A percentile compares a stretch with the other conserved stretches of the same genome.
Conservation (phyloP, 1,284 basidiomycete species). For the Irpex lacteus region DNA sequence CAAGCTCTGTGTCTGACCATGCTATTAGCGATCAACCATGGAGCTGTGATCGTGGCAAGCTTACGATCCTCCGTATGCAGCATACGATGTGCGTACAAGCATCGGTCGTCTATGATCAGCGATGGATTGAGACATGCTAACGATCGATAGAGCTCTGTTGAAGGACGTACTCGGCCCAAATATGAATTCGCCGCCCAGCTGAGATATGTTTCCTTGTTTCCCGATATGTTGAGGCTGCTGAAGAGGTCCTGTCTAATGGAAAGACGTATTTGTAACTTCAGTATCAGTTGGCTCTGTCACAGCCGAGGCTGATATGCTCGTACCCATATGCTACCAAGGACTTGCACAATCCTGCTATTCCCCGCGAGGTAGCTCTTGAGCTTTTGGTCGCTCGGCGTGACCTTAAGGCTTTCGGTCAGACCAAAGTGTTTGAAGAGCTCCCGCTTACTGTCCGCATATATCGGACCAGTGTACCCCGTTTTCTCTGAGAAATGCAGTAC, state of each 20-base stretch:
- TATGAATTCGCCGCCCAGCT: conserved; percentile 63
- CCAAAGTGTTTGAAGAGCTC: conserved; percentile 50
- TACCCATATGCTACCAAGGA: conserved; percentile 48
- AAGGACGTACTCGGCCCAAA: conserved; percentile 47
- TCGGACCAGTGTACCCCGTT: conserved; percentile 44
- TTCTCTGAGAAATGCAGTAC: conserved; percentile 32
- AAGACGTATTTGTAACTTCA: not conserved
- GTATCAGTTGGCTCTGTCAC: not conserved
- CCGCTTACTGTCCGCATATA: conserved; percentile 60
- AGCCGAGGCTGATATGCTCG: conserved; percentile 8
- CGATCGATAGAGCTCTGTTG: not conserved
- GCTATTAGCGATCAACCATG: no score
- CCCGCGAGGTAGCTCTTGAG: conserved; percentile 45
- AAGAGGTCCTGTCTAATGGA: conserved; percentile 38
- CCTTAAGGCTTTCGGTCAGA: conserved; percentile 43
- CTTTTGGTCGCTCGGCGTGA: conserved; percentile 43
- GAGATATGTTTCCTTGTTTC: conserved; percentile 56
- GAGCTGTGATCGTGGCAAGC: conserved; percentile 19
- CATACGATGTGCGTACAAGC: conserved; percentile 54
- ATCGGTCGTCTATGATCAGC: conserved; percentile 27
- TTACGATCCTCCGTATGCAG: conserved; percentile 61
- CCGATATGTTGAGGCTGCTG: conserved; percentile 46
- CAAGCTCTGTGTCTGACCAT: conserved; percentile 40
- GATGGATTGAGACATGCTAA: not conserved
- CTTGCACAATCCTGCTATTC: conserved; percentile 29